Evolutionary conservation across 2,329 filamentous ascomycete genomes (phyloP).

Genomic region (Davidsoniella eucalypti): DNA sequence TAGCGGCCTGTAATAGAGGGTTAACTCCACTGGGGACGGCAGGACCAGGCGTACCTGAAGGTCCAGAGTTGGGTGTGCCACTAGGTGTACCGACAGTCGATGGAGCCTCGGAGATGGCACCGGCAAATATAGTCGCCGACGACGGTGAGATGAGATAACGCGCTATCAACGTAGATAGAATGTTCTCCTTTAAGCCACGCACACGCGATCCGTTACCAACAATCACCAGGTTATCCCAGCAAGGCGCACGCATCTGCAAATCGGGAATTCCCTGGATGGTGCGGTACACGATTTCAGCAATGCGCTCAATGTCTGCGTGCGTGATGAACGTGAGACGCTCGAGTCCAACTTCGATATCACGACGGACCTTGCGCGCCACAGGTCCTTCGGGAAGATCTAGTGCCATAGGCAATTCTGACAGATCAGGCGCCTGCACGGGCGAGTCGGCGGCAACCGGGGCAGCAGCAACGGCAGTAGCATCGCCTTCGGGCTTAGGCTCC

Average conservation of each 20-base stretch:
- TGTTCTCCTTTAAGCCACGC: constrained; percentile 73
- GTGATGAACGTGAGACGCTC: constrained; percentile 58
- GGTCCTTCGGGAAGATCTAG: constrained; percentile 16
- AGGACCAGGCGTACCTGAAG: constrained; percentile 33
- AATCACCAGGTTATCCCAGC: constrained; percentile 87
- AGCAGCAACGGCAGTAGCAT: neutral
- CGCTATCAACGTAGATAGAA: constrained; percentile 60
- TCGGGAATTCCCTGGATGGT: constrained; percentile 72
- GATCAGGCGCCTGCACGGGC: constrained; percentile 4
- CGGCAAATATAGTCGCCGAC: constrained; percentile 84
- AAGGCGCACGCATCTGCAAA: constrained; percentile 63
- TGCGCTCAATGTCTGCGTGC: constrained; percentile 61
- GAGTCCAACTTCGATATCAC: constrained; percentile 58
- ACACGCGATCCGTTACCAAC: constrained; percentile 69
- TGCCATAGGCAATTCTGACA: constrained; percentile 14
- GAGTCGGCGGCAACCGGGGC: neutral
- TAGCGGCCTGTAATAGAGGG: constrained; percentile 80
- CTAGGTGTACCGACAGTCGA: constrained; percentile 62
- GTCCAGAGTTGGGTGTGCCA: constrained; percentile 52
- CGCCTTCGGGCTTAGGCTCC: constrained; percentile 7
- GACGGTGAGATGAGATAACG: constrained; percentile 85
- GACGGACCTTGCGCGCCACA: constrained; percentile 39
- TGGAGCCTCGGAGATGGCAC: constrained; percentile 75
- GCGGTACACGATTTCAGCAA: constrained; percentile 70
- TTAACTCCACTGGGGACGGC: constrained; percentile 53